A percentile compares a stretch with the other conserved stretches of the same genome.
Conservation (phyloP, 1,284 basidiomycete species). For the Apiotrichum laibachii region DNA sequence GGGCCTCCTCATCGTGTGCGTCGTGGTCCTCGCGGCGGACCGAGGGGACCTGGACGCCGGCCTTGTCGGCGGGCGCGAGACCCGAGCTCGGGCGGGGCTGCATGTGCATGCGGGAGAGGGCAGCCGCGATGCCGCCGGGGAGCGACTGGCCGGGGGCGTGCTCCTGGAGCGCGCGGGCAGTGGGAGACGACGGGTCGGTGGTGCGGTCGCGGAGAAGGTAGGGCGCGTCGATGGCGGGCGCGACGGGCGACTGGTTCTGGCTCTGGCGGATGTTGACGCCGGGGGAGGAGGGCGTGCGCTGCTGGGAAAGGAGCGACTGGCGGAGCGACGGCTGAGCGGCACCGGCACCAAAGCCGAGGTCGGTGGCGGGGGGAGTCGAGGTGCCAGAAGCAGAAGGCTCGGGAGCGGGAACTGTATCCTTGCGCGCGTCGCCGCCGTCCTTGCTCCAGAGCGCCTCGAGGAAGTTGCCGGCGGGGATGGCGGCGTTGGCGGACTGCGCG, state of each 20-base stretch:
- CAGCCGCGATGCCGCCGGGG: constrained; percentile 49
- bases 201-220: constrained; percentile 30
- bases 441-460: constrained; percentile 46
- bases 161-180: constrained; percentile 40
- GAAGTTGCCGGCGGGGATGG: constrained; percentile 41
- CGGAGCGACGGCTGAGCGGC: constrained; percentile 26
- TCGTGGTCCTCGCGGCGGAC: constrained; percentile 20
- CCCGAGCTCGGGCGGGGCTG: constrained; percentile 17
- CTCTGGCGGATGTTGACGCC: constrained; percentile 10
- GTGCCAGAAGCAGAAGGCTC: neutral
- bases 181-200: constrained; percentile 37
- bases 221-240: constrained; percentile 27
- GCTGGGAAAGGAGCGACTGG: constrained; percentile 39
- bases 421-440: constrained; percentile 44
- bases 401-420: constrained; percentile 5
- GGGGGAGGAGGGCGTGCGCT: constrained; percentile 21
- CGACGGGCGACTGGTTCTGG: constrained; percentile 6
- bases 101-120: constrained; percentile 49
- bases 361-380: constrained; percentile 2
- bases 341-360: constrained; percentile 33
- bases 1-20: constrained; percentile 23
- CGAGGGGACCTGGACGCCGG: constrained; percentile 3
- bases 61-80: neutral
- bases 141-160: constrained; percentile 50
- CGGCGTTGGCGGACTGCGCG: constrained; percentile 48